These are phyloP conservation scores for Ananas comosus DNA, from an alignment of 176 grass and related monocot species.

Conservation along the genomic window DNA sequence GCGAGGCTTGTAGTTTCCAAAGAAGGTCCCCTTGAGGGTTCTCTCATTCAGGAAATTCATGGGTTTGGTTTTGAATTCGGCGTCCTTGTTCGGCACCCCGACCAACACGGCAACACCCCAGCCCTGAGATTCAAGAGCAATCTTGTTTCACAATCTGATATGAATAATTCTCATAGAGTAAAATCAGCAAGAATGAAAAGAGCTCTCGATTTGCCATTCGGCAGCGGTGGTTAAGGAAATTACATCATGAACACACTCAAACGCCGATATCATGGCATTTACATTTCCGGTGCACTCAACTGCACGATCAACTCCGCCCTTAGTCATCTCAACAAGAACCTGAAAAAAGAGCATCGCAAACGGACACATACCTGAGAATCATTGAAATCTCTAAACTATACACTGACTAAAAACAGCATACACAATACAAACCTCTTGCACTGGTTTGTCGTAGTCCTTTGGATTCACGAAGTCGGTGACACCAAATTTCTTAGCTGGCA, in stretches of 20 bases:
- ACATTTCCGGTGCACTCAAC: conserved; percentile 83
- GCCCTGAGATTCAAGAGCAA: conserved; percentile 29
- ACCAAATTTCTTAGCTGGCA: conserved; percentile 71
- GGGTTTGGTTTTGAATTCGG: conserved; percentile 71
- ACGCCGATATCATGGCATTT: conserved; percentile 70
- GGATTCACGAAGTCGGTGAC: conserved; percentile 80
- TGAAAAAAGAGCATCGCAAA: conserved; percentile 1
- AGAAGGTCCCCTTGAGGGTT: conserved; percentile 94
- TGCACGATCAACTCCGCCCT: conserved; percentile 73
- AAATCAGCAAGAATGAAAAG: not conserved
- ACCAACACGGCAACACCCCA: conserved; percentile 86
- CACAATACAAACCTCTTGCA: conserved; percentile 53
- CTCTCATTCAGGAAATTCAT: conserved; percentile 80
- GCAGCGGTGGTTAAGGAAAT: not conserved
- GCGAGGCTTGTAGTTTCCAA: conserved; percentile 77
- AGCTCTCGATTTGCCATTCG: not conserved
- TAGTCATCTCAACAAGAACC: conserved; percentile 83
- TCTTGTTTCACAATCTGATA: not conserved
- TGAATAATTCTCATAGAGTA: not conserved
- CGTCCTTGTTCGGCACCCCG: conserved; percentile 73
- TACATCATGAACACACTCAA: conserved; percentile 96
- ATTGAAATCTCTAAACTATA: not conserved
- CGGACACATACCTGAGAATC: not conserved
- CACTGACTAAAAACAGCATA: not conserved
- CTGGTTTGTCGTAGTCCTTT: conserved; percentile 54